These are phyloP conservation scores for Mycena capillaripes DNA, from an alignment of 768 basidiomycete species.

Conservation along the genomic window DNA sequence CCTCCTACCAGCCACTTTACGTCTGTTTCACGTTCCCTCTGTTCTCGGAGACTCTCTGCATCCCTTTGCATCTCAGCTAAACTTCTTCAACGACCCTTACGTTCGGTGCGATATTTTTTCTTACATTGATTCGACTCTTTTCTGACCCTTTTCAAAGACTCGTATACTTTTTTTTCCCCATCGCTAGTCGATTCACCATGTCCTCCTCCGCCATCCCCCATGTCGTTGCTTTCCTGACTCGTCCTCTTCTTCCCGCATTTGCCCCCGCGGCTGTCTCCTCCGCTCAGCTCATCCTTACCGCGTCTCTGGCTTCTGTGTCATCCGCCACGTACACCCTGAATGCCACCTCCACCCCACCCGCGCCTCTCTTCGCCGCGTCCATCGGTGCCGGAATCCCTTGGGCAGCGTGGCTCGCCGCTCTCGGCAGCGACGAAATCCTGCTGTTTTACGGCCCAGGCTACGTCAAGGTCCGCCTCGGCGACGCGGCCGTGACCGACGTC, in stretches of 20 bases:
- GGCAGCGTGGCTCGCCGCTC: slow-evolving; percentile 24
- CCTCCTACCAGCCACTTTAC: slow-evolving; percentile 17
- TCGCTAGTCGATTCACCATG: slow-evolving; percentile 28
- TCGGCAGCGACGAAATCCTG: slow-evolving; percentile 15
- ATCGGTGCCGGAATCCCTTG: slow-evolving; percentile 29
- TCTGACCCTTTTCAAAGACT: neutral
- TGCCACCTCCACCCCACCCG: slow-evolving; percentile 1
- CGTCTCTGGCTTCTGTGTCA: neutral
- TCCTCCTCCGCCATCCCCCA: slow-evolving; percentile 33
- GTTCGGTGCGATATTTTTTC: slow-evolving; percentile 5
- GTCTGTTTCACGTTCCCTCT: slow-evolving; percentile 25
- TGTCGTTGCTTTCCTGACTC: slow-evolving; percentile 34
- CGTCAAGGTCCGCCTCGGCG: slow-evolving; percentile 26
- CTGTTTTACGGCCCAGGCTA: slow-evolving; percentile 30
- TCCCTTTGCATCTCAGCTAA: slow-evolving; percentile 1
- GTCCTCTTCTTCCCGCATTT: slow-evolving; percentile 15
- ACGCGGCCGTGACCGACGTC: slow-evolving; percentile 8
- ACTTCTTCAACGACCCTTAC: slow-evolving; percentile 17
- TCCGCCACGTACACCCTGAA: slow-evolving; percentile 14
- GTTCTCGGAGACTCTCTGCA: slow-evolving; percentile 25
- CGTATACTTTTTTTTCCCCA: neutral
- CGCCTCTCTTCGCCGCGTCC: slow-evolving; percentile 26
- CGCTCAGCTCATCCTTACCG: slow-evolving; percentile 30
- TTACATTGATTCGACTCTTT: neutral
- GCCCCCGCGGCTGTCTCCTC: slow-evolving; percentile 17